These are phyloP conservation scores for Passiflora organensis DNA, from an alignment of 345 rosid species.

Conservation along the genomic window DNA sequence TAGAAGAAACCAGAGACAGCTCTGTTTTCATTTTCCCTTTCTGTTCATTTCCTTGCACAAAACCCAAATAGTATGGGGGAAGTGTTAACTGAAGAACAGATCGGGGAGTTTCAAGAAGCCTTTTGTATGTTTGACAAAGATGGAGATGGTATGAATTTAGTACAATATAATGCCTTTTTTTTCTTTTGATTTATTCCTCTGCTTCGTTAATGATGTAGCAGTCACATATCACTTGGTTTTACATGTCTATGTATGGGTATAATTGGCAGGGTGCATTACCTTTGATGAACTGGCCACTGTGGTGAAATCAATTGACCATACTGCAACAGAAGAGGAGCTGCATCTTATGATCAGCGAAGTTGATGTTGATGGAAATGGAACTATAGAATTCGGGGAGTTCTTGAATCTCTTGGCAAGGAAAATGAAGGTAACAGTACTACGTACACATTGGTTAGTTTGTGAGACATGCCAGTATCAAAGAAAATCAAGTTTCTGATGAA, in stretches of 20 bases:
- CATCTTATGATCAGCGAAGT: slow-evolving; percentile 54
- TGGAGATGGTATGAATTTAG: slow-evolving; percentile 54
- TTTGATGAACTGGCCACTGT: slow-evolving; percentile 48
- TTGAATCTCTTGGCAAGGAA: slow-evolving; percentile 64
- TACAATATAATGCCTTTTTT: not conserved
- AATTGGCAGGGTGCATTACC: slow-evolving; percentile 51
- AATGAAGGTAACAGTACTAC: slow-evolving; percentile 40
- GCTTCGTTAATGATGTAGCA: too few relatives aligned
- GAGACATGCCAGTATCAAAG: not conserved
- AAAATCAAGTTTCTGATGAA: not conserved
- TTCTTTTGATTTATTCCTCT: not conserved
- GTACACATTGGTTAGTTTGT: not conserved
- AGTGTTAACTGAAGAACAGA: slow-evolving; percentile 42
- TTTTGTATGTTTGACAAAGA: slow-evolving; percentile 69
- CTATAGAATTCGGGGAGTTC: slow-evolving; percentile 65
- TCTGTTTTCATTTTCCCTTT: not conserved
- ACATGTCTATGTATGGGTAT: not conserved
- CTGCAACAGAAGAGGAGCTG: slow-evolving; percentile 64
- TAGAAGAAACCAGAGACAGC: too few relatives aligned
- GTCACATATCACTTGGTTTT: too few relatives aligned
- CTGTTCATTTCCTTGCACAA: not conserved
- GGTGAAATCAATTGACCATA: slow-evolving; percentile 42
- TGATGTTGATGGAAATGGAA: slow-evolving; percentile 51
- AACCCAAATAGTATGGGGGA: slow-evolving; percentile 9
- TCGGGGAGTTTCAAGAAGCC: slow-evolving; percentile 55